Percentiles rank a stretch among this genome's conserved stretches.
Conservation (phyloP, 2,329 filamentous ascomycete species). For the Emergomyces orientalis region DNA sequence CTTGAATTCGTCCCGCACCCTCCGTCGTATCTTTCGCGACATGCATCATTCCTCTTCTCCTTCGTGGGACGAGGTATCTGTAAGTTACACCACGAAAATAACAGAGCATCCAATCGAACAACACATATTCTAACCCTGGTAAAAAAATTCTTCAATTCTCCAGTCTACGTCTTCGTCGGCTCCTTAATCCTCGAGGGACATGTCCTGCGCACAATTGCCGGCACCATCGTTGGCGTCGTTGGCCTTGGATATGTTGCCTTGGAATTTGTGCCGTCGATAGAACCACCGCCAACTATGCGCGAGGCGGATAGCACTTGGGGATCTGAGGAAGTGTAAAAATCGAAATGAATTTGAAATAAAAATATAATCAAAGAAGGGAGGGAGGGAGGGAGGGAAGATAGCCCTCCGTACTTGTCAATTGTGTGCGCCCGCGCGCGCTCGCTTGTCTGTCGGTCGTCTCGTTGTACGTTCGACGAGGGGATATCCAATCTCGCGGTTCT, state of each 20-base stretch:
- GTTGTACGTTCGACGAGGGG: no score
- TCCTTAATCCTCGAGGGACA: constrained; percentile 65
- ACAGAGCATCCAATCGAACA: not conserved
- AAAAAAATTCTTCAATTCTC: no score
- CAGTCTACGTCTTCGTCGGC: constrained; percentile 95
- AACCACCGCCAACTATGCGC: constrained; percentile 73
- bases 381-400: not conserved
- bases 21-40: constrained; percentile 81
- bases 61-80: constrained; percentile 92
- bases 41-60: constrained; percentile 95
- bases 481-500: not conserved
- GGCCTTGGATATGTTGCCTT: constrained; percentile 69
- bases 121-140: not conserved
- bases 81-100: constrained; percentile 48
- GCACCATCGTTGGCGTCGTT: constrained; percentile 64
- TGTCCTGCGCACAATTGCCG: constrained; percentile 63
- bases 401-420: no score
- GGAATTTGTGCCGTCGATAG: constrained; percentile 69
- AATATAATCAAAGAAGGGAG: not conserved
- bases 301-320: constrained; percentile 68
- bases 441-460: not conserved
- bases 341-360: not conserved
- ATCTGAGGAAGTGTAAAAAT: constrained; percentile 60
- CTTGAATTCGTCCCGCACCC: constrained; percentile 78
- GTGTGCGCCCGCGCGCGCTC: no score